Evolutionary conservation across 352 stramenopile genomes (phyloP), one percentile per base, ranked within the genome.

Genomic region (Globisporangium alternatum): DNA sequence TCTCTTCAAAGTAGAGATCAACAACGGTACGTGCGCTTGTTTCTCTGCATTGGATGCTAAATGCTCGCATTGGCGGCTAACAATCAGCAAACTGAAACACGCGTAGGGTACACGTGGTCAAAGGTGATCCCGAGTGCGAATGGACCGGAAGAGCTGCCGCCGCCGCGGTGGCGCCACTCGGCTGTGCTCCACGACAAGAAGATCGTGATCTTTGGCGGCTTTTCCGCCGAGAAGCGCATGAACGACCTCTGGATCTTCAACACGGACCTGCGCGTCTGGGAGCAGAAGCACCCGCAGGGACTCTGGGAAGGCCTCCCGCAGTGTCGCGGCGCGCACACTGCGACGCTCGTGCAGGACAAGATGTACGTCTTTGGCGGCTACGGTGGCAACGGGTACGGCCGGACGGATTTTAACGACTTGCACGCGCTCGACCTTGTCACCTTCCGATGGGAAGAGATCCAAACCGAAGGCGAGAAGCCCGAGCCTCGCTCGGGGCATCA

Each of bases 161-260:
- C 82, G 0, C 74, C 89, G 21, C 74, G 90, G 22, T 97, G 90
- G 90, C 75, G 88, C 33, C 90, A 97, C 65, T 90, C 86, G 9
- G 89, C 87, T 4, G 73, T 91, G 28, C 53, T 97, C 15, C 89
- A 79, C 49, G 86, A 95, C 55, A 93, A 84, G 64, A 86, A 91
- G 54, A 86, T 98, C 22, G 64, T 99, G 30, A 74, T 98, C 31
- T 99, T 99, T 64, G 97, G 97, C 8, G 97, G 96, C 4, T 99
- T 99, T 61, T 84, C 86, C 6, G 91, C 88, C 19, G 79, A 94
- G 71, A 96, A 91, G 62, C 89, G 95, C 52, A 97, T 98, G 70
- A 98, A 99, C 69, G 97, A 99, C 63, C 58, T 98, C 12, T 99
- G 97, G 96, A 71, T 98, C 15, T 98, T 98, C 61, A 93, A 98